phyloP scores from a whole-genome alignment of 495 filamentous ascomycete species.

The Hypomontagnella monticulosa region DNA sequence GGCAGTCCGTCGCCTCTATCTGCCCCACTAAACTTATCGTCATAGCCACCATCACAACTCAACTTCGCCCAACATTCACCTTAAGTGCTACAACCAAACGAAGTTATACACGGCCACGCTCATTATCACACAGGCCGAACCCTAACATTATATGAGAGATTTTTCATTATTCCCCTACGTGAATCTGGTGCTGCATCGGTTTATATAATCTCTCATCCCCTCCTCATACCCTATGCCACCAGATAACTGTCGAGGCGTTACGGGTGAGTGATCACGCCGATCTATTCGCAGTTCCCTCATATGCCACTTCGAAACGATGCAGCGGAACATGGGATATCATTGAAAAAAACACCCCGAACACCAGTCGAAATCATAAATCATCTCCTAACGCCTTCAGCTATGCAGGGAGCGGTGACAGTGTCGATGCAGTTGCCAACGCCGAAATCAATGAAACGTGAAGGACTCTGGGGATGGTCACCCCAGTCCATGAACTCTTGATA shows the following conservation, averaged over 20 bases:
- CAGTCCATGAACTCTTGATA: neutral
- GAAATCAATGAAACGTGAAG: slow-evolving; percentile 7
- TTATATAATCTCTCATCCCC: slow-evolving; percentile 26
- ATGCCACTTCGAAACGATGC: slow-evolving; percentile 25
- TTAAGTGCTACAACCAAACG: no score
- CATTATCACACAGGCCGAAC: no score
- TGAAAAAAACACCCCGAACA: slow-evolving; percentile 23
- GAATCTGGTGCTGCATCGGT: no score
- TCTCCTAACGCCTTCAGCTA: slow-evolving; percentile 43
- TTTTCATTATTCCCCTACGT: slow-evolving; percentile 18
- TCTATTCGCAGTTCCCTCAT: neutral
- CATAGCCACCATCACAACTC: neutral
- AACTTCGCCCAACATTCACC: neutral
- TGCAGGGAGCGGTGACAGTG: slow-evolving; percentile 38
- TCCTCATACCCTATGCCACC: slow-evolving; percentile 8
- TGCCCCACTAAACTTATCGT: slow-evolving; percentile 10
- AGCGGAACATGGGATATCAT: slow-evolving; percentile 41
- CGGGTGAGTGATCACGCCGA: neutral
- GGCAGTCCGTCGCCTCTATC: neutral
- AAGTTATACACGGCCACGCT: no score
- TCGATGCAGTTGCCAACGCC: slow-evolving; percentile 12
- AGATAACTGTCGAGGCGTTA: slow-evolving; percentile 3
- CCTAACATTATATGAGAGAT: neutral
- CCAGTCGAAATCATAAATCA: slow-evolving; percentile 23
- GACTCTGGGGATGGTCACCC: neutral